Evolutionary conservation across 2,329 filamentous ascomycete species (phyloP).

Genomic region (Proliferodiscus dingleyae): DNA sequence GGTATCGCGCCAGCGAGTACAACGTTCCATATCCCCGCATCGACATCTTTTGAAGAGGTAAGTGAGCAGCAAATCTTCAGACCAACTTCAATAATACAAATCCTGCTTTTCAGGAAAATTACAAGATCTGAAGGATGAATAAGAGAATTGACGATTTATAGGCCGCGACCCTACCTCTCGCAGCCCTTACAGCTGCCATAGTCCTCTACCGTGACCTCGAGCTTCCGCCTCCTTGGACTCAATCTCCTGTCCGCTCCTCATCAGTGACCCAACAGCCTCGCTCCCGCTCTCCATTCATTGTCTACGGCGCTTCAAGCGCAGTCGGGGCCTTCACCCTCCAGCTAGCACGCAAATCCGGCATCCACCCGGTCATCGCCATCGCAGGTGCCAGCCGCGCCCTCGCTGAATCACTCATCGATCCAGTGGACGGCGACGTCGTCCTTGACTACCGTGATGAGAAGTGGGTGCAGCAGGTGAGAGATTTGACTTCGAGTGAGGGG

Average conservation of each 20-base stretch:
- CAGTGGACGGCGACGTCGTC: slow-evolving; percentile 45
- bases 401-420: slow-evolving; percentile 42
- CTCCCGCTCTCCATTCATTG: slow-evolving; percentile 20
- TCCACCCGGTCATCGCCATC: slow-evolving; percentile 54
- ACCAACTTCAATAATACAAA: too few species aligned
- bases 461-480: slow-evolving; percentile 32
- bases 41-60: slow-evolving; percentile 16
- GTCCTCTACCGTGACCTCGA: slow-evolving; percentile 32
- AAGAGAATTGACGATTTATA: slow-evolving; percentile 34
- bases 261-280: too few species aligned
- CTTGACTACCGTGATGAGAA: slow-evolving; percentile 49
- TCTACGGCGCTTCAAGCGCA: slow-evolving; percentile 21
- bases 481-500: too few species aligned
- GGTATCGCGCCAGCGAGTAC: slow-evolving; percentile 48
- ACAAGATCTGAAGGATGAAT: too few species aligned
- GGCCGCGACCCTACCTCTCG: slow-evolving; percentile 39
- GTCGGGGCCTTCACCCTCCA: slow-evolving; percentile 51
- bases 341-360: slow-evolving; percentile 39
- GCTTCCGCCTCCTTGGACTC: slow-evolving; percentile 34
- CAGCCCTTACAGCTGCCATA: slow-evolving; percentile 36
- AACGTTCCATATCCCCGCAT: slow-evolving; percentile 37
- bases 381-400: slow-evolving; percentile 43
- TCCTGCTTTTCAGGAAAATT: too few species aligned
- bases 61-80: too few species aligned
- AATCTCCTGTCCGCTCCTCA: slow-evolving; percentile 4